Conservation (phyloP, 495 filamentous ascomycete genomes). For the Achaetomiella virescens region DNA sequence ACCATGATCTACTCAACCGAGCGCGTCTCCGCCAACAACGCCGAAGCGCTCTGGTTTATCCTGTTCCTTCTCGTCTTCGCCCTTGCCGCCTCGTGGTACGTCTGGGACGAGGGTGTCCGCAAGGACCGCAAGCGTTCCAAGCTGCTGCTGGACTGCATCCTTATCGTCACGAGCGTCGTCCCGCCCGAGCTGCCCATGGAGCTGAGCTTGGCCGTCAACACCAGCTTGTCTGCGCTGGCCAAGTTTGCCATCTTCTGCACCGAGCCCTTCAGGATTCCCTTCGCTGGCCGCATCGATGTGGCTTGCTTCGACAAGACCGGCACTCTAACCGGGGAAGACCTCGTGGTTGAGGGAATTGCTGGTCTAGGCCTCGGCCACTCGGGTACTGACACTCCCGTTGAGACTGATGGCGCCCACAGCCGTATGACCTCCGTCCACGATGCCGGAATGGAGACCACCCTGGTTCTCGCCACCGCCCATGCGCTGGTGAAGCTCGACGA, state of each 20-base stretch:
- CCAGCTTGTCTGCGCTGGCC: conserved; percentile 90
- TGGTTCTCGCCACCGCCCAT: conserved; percentile 92
- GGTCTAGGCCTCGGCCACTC: conserved; percentile 68
- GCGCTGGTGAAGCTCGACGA: conserved; percentile 94
- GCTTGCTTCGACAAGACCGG: conserved; percentile 99
- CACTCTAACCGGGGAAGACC: conserved; percentile 91
- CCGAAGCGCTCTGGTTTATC: conserved; percentile 91
- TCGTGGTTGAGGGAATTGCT: conserved; percentile 95
- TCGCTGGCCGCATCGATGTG: conserved; percentile 89
- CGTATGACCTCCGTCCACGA: conserved; percentile 59
- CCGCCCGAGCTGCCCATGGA: conserved; percentile 98
- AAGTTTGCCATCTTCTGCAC: conserved; percentile 97
- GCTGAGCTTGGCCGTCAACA: conserved; percentile 94
- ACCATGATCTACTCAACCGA: conserved; percentile 99
- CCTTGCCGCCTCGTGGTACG: conserved; percentile 98
- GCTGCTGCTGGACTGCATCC: conserved; percentile 90
- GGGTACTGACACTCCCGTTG: conserved; percentile 55
- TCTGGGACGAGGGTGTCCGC: conserved; percentile 92
- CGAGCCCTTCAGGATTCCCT: conserved; percentile 98
- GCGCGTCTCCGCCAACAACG: conserved; percentile 94
- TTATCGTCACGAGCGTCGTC: conserved; percentile 96
- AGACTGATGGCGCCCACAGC: conserved; percentile 72
- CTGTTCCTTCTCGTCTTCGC: conserved; percentile 95
- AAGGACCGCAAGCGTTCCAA: conserved; percentile 95
- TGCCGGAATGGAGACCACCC: conserved; percentile 71